A percentile compares a stretch with the other conserved stretches of the same genome.
Conservation (phyloP, 768 basidiomycete species). For the Mycena belliarum region DNA sequence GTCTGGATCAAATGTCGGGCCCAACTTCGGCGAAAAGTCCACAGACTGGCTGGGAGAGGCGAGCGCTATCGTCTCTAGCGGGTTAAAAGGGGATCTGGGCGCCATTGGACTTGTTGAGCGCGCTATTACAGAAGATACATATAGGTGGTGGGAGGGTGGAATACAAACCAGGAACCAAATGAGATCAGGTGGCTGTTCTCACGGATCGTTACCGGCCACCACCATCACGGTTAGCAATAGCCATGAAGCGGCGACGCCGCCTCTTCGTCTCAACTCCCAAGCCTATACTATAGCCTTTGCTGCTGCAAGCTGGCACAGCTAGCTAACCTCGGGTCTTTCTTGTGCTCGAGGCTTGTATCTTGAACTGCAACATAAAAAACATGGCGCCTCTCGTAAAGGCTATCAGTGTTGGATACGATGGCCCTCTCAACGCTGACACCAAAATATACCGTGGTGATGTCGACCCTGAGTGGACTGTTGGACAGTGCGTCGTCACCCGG, state of each 20-base stretch:
- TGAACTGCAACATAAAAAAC: too few species aligned
- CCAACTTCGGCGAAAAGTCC: conserved; percentile 19
- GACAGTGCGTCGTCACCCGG: conserved; percentile 39
- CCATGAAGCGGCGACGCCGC: too few species aligned
- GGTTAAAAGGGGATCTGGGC: conserved; percentile 13
- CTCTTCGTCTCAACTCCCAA: too few species aligned
- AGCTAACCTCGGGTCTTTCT: too few species aligned
- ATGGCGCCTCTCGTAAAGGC: conserved; percentile 47
- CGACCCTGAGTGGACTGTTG: conserved; percentile 47
- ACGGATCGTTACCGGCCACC: background rate
- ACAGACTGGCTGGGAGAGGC: conserved; percentile 17
- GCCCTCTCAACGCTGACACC: conserved; percentile 3
- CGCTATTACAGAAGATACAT: conserved; percentile 10
- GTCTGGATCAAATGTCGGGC: conserved; percentile 29
- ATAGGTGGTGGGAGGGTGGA: background rate
- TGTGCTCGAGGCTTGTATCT: background rate
- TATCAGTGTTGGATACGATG: conserved; percentile 25
- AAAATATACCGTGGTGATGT: conserved; percentile 39
- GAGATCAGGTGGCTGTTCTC: too few species aligned
- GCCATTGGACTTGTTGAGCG: conserved; percentile 5
- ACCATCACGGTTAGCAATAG: too few species aligned
- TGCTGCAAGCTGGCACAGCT: too few species aligned
- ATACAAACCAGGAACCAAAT: too few species aligned
- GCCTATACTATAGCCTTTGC: too few species aligned
- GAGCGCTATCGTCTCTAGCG: conserved; percentile 16